Base-by-base conservation (phyloP, 306 rosid species). In the Cucurbita maxima region DNA sequence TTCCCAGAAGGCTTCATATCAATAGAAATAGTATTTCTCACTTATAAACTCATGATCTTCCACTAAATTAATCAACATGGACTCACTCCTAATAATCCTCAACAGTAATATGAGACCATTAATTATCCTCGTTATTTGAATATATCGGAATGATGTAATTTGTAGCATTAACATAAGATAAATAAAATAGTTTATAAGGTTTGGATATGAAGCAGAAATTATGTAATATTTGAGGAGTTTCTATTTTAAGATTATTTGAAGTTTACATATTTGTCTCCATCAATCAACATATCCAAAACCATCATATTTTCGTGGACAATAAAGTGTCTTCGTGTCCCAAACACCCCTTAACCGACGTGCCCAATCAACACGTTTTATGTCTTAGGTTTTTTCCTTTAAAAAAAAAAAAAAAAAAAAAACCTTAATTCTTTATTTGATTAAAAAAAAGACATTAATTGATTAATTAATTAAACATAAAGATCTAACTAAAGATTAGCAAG, bases 211-310 rank as follows among this genome's bases (percentile, higher is more conserved):
- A 45, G 20, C 10, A 13, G 58, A 69, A 69, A 70, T 30, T 4
- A 70, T 30, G 74, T 1, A 25, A 25, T 5, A 45, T 45, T 20
- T 45, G 54, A 45, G 1, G 22, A 68, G 15, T 70, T 70, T 70
- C 73, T 68, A 68, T 68, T 68, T 68, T 68, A 22, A 67, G 73
- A 68, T 22, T 68, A 8, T 70, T 50, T 48, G 14, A 70, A 50
- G 74, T 50, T 70, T 50, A 70, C 45, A 70, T 7, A 30, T 50
- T 48, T 7, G 74, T 69, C 74, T 69, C 58, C 20, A 13, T 69
- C 74, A 69, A 69, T 50, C 74, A 48, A 50, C 5, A 69, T 69
- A 15, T 22, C 13, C 8, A 16, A 13, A 68, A 68, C 20, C 15
- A 70, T 50, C 74, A 10, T 15, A 25, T 7, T 50, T 53, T 51